Conservation (phyloP, 2,329 filamentous ascomycete genomes). For the Talaromyces sp. region DNA sequence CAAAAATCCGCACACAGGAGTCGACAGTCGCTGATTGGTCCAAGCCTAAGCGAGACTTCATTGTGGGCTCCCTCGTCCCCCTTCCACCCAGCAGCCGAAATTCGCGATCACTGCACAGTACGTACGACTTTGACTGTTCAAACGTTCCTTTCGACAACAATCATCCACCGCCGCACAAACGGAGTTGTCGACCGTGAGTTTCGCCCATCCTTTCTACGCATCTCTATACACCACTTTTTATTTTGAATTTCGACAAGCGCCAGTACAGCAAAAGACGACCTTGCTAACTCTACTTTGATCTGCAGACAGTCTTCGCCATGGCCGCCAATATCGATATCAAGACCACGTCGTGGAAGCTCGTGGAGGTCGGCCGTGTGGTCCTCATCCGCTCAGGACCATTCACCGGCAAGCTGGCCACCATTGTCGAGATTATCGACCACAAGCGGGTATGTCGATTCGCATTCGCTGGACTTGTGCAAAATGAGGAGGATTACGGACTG, state of each 20-base stretch:
- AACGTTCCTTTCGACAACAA: constrained; percentile 41
- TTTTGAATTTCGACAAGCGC: background rate
- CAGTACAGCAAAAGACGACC: background rate
- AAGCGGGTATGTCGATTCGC: constrained; percentile 81
- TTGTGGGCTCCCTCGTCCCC: constrained; percentile 30
- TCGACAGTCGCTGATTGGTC: constrained; percentile 27
- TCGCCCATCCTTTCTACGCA: constrained; percentile 11
- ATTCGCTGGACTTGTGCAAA: background rate
- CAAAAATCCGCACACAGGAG: constrained; percentile 18
- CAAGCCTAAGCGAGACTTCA: constrained; percentile 38
- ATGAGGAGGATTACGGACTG: background rate
- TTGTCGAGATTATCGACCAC: constrained; percentile 99
- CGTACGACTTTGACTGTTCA: constrained; percentile 25
- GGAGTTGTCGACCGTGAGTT: constrained; percentile 43
- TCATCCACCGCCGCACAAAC: constrained; percentile 33
- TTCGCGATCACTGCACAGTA: constrained; percentile 35
- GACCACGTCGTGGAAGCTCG: constrained; percentile 84
- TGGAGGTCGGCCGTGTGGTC: constrained; percentile 97
- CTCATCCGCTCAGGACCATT: constrained; percentile 80
- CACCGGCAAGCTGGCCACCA: constrained; percentile 81
- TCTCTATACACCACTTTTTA: background rate
- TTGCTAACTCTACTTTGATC: background rate
- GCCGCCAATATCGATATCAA: constrained; percentile 78
- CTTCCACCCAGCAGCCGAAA: constrained; percentile 33
- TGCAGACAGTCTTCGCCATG: constrained; percentile 66